Evolutionary conservation across 352 stramenopile genomes (phyloP).

Genomic region (Phytophthora cryptogea): DNA sequence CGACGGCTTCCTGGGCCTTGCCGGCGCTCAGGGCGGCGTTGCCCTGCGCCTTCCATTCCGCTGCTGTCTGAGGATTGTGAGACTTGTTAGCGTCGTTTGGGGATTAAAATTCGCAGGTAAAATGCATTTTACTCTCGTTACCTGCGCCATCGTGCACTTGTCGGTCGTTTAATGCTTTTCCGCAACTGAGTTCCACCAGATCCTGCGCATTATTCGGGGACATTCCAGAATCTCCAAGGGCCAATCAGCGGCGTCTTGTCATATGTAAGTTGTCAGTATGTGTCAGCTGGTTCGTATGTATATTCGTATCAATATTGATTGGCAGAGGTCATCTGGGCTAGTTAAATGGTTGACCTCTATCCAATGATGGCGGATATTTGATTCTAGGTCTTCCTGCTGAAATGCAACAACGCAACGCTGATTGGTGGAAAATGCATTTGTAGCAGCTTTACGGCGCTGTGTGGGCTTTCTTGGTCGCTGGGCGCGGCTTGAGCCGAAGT

Average conservation of each 20-base stretch:
- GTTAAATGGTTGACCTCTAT: background rate
- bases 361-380: background rate
- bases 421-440: conserved; percentile 8
- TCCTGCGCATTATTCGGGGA: conserved; percentile 16
- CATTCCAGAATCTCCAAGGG: conserved; percentile 31
- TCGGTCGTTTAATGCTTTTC: conserved; percentile 26
- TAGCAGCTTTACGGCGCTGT: conserved; percentile 8
- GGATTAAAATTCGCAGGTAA: background rate
- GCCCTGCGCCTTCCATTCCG: conserved; percentile 93
- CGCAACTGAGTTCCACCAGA: conserved; percentile 26
- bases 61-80: conserved; percentile 34
- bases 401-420: background rate
- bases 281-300: no score
- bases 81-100: background rate
- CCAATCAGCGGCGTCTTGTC: background rate
- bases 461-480: conserved; percentile 1
- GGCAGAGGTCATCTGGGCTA: background rate
- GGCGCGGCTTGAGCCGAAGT: conserved; percentile 1
- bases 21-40: conserved; percentile 95
- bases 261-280: no score
- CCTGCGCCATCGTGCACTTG: conserved; percentile 28
- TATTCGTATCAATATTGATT: background rate
- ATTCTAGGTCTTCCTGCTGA: background rate
- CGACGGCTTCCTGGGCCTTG: conserved; percentile 95
- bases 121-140: conserved; percentile 1